Evolutionary conservation across 2,329 filamentous ascomycete genomes (phyloP).

Genomic region (Neocatenulostroma microsporum): DNA sequence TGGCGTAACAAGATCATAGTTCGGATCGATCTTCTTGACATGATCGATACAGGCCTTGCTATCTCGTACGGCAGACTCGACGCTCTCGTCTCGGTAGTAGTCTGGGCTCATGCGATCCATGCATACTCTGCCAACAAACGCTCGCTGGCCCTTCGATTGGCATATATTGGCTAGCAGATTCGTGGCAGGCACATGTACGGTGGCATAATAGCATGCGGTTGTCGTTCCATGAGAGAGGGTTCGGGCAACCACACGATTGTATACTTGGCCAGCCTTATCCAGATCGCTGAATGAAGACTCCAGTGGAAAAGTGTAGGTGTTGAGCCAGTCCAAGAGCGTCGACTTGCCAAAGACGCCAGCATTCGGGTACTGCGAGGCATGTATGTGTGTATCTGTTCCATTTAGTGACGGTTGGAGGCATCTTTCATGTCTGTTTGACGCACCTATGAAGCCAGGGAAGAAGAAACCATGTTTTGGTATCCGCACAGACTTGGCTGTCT

Average conservation of each 20-base stretch:
- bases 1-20: constrained; percentile 58
- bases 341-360: constrained; percentile 87
- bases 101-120: constrained; percentile 73
- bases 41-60: constrained; percentile 45
- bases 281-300: constrained; percentile 66
- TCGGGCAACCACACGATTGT: constrained; percentile 66
- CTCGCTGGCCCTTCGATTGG: constrained; percentile 70
- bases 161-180: constrained; percentile 85
- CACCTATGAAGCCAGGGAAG: constrained; percentile 76
- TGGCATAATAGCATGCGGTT: constrained; percentile 90
- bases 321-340: constrained; percentile 86
- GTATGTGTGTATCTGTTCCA: constrained; percentile 89
- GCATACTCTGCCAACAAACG: constrained; percentile 87
- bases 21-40: constrained; percentile 59
- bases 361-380: constrained; percentile 93
- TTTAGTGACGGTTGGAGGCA: too few species aligned
- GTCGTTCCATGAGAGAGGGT: constrained; percentile 89
- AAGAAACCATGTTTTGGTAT: constrained; percentile 58
- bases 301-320: constrained; percentile 90
- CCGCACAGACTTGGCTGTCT: constrained; percentile 33
- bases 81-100: constrained; percentile 69
- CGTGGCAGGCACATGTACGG: constrained; percentile 77
- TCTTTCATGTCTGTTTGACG: constrained; percentile 16
- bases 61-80: constrained; percentile 51
- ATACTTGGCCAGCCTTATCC: constrained; percentile 60